Evolutionary conservation across 1,139 yeast genomes (phyloP), one percentile per base, ranked within the genome.

Genomic region (Tardiomyces digboiensis): DNA sequence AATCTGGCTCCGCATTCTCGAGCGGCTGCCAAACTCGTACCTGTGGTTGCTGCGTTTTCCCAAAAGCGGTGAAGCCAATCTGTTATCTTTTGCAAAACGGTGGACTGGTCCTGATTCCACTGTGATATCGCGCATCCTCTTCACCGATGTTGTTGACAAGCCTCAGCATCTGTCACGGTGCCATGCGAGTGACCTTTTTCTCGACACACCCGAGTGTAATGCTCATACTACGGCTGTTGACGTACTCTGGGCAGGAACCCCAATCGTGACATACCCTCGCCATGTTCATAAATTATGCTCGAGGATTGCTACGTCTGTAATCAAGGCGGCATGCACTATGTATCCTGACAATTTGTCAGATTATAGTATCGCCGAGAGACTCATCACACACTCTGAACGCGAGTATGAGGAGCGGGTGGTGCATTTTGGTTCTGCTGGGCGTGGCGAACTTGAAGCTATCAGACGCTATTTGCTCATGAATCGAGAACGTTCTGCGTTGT

Each of bases 181-280:
- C 8, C 50, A 65, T 10, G 59, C 54, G 3, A 59, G 64, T 26
- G 67, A 62, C 46, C 36, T 62, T 40, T 58, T 62, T 39, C 44
- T 62, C 14, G 67, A 62, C 41, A 62, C 67, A 1, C 66, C 66
- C 7, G 66, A 62, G 42, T 62, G 67, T 46, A 62, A 61, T 42
- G 67, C 64, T 8, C 67, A 62, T 43, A 62, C 67, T n/a, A 62
- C 67, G 2, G 65, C 66, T 18, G 62, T 64, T 1, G 67, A 62
- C 45, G 64, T 61, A 20, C 42, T 57, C 37, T 62, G 67, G 67
- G 49, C 59, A 2, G 64, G 64, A 10, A 59, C 66, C 5, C 67
- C 67, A 1, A 54, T 62, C 18, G 46, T 62, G 22, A 61, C 66
- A 3, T 59, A 48, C 37, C 62, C 65, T 12, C 46, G 64, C 16